Evolutionary conservation across 73 alveolate genomes (phyloP), one percentile per base, ranked within the genome.

Genomic region (Paraurostyla sp.): DNA sequence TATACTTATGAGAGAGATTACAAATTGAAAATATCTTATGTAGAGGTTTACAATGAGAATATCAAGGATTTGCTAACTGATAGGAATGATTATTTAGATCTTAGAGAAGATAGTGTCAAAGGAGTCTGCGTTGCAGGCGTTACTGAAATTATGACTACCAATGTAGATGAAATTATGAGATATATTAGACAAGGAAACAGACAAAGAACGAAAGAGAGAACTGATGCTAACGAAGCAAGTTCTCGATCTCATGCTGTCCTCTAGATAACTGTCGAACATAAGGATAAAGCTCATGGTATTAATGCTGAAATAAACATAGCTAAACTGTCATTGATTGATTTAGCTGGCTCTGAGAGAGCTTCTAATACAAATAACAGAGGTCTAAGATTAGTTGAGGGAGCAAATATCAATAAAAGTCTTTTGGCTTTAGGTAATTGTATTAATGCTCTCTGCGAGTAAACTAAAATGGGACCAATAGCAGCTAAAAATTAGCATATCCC

Each of bases 271-370:
- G 98, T 96, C 36, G 96, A 94, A 65, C 93, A 96, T 63, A 96
- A 92, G 71, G 98, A 96, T 13, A 93, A 94, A 76, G 96, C 95
- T 38, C 92, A 95, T 33, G 99, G 98, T 29, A 84, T 92, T 25
- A 88, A 96, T 80, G 97, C 97, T 56, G 96, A 93, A 86, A 92
- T 97, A 18, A 94, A 94, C 69, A 73, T 94, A 59, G 99, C 98
- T 11, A 98, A 98, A 92, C 88, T 98, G 80, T 85, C 96, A 62
- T 85, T 98, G 62, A 97, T 98, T 43, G 99, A 98, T 95, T 90
- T 98, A 45, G 99, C 99, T 22, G 99, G 99, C 0, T 94, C 99
- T 87, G 99, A 98, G 71, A 59, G 99, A 46, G 99, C 98, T 40
- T 75, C 97, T 42, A 92, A 93, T 50, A 98, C 98, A 20, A 92